Percentiles rank a stretch among this genome's conserved stretches.
Evolutionary conservation across 306 rosid species (phyloP).

Genomic region (Cicer judaicum): DNA sequence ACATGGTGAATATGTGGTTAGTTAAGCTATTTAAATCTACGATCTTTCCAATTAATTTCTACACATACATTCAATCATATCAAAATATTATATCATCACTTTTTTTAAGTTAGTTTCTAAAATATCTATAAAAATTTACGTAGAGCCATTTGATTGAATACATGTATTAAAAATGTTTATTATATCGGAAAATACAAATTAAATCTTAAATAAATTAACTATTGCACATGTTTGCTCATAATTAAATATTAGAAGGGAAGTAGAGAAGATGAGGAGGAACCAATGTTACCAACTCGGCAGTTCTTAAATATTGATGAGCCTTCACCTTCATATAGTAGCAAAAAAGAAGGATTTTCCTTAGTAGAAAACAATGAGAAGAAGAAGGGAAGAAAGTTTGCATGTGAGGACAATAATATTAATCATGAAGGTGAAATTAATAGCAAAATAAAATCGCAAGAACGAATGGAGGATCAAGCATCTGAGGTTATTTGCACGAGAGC

Average conservation of each 20-base stretch:
- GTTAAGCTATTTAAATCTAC: background rate
- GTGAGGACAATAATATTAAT: background rate
- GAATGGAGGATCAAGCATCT: constrained; percentile 33
- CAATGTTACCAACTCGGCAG: constrained; percentile 33
- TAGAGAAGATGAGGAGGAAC: constrained; percentile 29
- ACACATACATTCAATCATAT: no score
- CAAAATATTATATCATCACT: no score
- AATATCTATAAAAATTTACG: no score
- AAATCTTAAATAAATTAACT: background rate
- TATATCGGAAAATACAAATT: no score
- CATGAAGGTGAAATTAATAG: constrained; percentile 31
- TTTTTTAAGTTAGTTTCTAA: no score
- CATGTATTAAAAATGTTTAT: no score
- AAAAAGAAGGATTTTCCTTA: constrained; percentile 31
- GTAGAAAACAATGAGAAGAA: background rate
- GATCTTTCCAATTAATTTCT: background rate
- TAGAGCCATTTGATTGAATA: no score
- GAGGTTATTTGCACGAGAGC: constrained; percentile 46
- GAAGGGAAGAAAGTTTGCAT: constrained; percentile 27
- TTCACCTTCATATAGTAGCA: constrained; percentile 38
- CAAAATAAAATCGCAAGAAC: constrained; percentile 36
- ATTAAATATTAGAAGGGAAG: constrained; percentile 29
- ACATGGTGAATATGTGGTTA: background rate
- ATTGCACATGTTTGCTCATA: background rate
- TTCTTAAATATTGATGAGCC: constrained; percentile 45